phyloP scores from a whole-genome alignment of 495 filamentous ascomycete genomes.

The Trichoderma gamsii region DNA sequence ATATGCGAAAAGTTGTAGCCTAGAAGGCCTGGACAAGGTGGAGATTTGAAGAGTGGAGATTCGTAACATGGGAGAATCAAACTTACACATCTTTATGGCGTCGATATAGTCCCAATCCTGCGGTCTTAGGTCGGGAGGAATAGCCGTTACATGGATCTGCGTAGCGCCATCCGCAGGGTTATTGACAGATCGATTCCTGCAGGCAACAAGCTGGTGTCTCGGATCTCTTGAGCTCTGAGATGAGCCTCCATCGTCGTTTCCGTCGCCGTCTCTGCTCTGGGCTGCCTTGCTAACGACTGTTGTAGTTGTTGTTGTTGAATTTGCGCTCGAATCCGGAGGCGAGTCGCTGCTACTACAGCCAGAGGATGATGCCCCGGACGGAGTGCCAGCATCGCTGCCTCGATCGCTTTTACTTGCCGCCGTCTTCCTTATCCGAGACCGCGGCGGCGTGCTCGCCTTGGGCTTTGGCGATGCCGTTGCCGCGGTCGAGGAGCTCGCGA shows the following conservation, averaged over 20 bases:
- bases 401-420: neutral
- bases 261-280: neutral
- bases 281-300: neutral
- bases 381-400: conserved; percentile 4
- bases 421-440: neutral
- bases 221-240: neutral
- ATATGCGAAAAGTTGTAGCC: neutral
- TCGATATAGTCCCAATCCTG: neutral
- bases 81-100: neutral
- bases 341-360: neutral
- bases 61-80: neutral
- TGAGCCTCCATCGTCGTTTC: neutral
- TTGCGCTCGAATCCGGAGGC: neutral
- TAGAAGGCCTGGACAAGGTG: neutral
- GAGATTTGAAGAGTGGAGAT: neutral
- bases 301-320: no score
- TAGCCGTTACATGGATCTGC: neutral
- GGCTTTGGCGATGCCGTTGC: neutral
- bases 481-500: neutral
- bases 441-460: neutral
- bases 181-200: neutral
- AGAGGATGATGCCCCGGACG: neutral
- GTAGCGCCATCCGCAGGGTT: neutral
- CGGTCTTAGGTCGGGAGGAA: conserved; percentile 1
- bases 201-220: neutral